Base-by-base conservation (phyloP, 2,329 filamentous ascomycete species). In the Venturia asperata region DNA sequence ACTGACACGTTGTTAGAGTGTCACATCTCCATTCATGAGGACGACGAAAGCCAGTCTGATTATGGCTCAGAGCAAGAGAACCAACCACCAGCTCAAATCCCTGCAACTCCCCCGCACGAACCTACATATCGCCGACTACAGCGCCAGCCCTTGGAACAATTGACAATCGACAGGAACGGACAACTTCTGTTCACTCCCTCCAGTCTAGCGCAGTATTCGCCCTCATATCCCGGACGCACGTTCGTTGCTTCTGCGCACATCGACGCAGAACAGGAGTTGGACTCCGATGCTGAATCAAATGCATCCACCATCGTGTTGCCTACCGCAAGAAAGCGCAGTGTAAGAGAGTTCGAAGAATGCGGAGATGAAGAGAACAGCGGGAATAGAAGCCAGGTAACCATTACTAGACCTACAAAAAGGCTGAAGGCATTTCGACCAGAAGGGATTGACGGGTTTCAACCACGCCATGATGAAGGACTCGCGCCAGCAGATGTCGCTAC, bases 21-120 rank as follows among this genome's bases (percentile, higher is more conserved):
- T 52, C 37, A 27, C 5, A 58, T 58, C 10, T 3, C 52, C 27
- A 37, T 58, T 9, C 6, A 9, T 6, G 52, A 58, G 15, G 52
- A 37, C 15, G 52, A 58, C 9, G 27, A 37, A 34, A 58, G 27
- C 52, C 52, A 37, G 30, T 58, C 52, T 37, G 52, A 58, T 1
- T 58, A 58, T 58, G 52, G 27, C 3, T 34, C 52, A n/a, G 52
- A 58, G 52, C 52, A 58, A 11, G 52, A 58, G 52, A 58, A 58
- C 19, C 52, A 58, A 27, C 52, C 30, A 19, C 52, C 52, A 34
- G 19, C 10, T 19, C 27, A 58, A 34, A 15, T 58, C 13, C 52
- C 52, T 37, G 15, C 52, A 11, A 58, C 27, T 58, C 52, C 52
- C 9, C 52, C 52, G 7, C 4, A 34, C 15, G 52, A 58, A n/a